Evolutionary conservation across 164 flowering plant genomes (phyloP).

Genomic region (Umbellularia californica): DNA sequence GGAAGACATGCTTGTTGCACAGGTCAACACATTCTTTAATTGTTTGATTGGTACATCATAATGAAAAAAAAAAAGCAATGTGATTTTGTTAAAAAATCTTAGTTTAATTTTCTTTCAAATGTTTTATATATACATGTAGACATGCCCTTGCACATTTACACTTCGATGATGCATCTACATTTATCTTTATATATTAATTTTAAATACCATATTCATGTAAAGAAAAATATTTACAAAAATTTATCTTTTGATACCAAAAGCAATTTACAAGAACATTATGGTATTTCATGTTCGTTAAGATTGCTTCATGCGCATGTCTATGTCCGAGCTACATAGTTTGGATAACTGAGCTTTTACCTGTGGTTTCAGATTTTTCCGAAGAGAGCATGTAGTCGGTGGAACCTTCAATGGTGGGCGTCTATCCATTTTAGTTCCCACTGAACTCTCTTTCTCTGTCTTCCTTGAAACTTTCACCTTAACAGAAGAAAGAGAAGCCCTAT

Average conservation of each 20-base stretch:
- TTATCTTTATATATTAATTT: no score
- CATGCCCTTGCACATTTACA: no score
- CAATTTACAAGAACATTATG: not conserved
- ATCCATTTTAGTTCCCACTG: constrained; percentile 25
- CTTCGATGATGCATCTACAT: no score
- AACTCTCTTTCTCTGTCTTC: constrained; percentile 26
- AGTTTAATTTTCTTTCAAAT: no score
- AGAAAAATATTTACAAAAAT: no score
- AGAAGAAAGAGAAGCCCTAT: constrained; percentile 10
- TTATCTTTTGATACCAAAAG: no score
- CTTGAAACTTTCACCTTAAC: constrained; percentile 22
- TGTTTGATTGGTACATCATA: not conserved
- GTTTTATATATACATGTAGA: no score
- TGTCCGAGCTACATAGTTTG: not conserved
- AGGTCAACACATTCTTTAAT: not conserved
- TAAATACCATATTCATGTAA: no score
- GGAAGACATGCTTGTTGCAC: not conserved
- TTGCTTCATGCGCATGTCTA: not conserved
- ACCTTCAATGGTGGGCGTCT: constrained; percentile 23
- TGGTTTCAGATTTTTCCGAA: constrained; percentile 19
- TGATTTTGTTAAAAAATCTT: no score
- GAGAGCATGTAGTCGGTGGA: constrained; percentile 9
- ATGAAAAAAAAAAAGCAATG: no score
- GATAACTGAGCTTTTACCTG: constrained; percentile 30
- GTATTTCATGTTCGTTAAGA: not conserved